A percentile compares a stretch with the other conserved stretches of the same genome.
Conservation (phyloP, 106 monocot genomes). For the Dendrobium huoshanense region DNA sequence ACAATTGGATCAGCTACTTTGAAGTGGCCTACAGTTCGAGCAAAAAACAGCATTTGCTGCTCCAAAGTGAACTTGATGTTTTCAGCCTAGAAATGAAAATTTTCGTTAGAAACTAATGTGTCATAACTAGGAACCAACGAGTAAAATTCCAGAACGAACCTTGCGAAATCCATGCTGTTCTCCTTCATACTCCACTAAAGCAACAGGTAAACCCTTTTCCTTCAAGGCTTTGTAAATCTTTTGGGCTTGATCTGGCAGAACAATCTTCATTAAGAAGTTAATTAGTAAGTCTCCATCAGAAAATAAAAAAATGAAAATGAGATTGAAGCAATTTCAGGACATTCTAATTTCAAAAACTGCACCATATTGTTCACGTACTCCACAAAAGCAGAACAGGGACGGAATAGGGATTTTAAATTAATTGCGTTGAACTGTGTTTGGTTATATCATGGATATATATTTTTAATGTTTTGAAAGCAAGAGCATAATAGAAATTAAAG, state of each 20-base stretch:
- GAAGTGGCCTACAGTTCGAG: conserved; percentile 73
- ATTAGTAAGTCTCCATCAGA: neutral
- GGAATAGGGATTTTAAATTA: too few relatives aligned
- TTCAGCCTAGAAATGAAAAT: conserved; percentile 46
- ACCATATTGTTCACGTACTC: too few relatives aligned
- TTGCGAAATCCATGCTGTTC: conserved; percentile 96
- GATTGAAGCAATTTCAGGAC: neutral
- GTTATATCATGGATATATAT: too few relatives aligned
- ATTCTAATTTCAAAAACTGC: too few relatives aligned
- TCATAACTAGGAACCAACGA: neutral
- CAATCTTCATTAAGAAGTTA: conserved; percentile 36
- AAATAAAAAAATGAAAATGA: neutral
- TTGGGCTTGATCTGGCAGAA: conserved; percentile 77
- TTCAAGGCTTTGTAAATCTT: conserved; percentile 73
- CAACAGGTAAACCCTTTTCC: conserved; percentile 82
- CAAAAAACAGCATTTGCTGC: conserved; percentile 91
- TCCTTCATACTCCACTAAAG: conserved; percentile 81
- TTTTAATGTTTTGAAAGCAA: too few relatives aligned
- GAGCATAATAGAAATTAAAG: too few relatives aligned
- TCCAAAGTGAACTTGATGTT: conserved; percentile 80
- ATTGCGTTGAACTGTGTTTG: too few relatives aligned
- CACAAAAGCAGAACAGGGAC: too few relatives aligned
- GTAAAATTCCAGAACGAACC: conserved; percentile 26
- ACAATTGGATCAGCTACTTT: conserved; percentile 62
- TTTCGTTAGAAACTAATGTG: neutral